These are phyloP conservation scores for Rhodotorula sp. DNA, from an alignment of 1,284 basidiomycete species.

Conservation along the genomic window DNA sequence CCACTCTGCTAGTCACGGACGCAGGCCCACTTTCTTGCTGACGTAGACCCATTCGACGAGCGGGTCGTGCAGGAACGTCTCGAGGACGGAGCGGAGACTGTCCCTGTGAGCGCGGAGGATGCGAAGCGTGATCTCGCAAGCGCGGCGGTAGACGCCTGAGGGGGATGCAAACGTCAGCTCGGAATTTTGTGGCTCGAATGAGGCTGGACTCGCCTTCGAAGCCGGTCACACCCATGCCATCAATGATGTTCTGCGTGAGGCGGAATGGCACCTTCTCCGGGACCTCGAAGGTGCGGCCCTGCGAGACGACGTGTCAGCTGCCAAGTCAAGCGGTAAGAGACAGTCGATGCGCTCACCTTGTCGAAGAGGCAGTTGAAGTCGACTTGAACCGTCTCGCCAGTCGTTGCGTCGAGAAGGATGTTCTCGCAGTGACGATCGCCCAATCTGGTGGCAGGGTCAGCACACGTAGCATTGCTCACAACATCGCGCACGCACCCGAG, in stretches of 20 bases:
- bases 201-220: constrained; percentile 67
- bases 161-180: neutral
- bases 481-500: constrained; percentile 65
- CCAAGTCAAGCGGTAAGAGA: neutral
- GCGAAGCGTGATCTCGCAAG: constrained; percentile 87
- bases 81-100: constrained; percentile 90
- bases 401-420: constrained; percentile 84
- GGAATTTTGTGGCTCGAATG: no score
- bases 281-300: constrained; percentile 85
- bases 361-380: constrained; percentile 99
- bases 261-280: constrained; percentile 94
- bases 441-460: no score
- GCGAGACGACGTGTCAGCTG: neutral
- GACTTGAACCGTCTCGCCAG: constrained; percentile 92
- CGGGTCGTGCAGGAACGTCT: constrained; percentile 97
- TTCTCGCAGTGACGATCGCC: constrained; percentile 98
- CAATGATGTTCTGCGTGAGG: constrained; percentile 89
- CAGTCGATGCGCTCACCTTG: constrained; percentile 53
- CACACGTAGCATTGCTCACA: no score
- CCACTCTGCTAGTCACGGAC: neutral
- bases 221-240: constrained; percentile 89
- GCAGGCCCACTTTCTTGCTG: neutral
- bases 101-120: constrained; percentile 89
- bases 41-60: constrained; percentile 75
- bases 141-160: constrained; percentile 82